Evolutionary conservation across 2,329 filamentous ascomycete species (phyloP).

Genomic region (Ilyonectria mors-panacis): DNA sequence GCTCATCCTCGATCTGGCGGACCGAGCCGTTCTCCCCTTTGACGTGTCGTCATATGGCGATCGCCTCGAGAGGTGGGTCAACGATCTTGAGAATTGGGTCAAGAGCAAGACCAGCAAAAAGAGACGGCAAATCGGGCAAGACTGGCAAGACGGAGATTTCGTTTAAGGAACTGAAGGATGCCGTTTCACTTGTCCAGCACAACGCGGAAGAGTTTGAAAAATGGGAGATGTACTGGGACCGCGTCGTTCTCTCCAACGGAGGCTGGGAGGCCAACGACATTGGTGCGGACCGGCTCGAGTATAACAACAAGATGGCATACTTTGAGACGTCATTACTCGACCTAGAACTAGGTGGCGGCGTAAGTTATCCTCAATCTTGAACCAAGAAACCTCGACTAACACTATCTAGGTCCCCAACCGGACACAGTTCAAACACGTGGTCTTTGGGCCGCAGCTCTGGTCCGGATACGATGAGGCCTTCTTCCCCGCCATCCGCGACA

Average conservation of each 20-base stretch:
- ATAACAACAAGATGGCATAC: constrained; percentile 83
- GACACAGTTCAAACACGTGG: constrained; percentile 92
- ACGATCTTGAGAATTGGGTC: constrained; percentile 76
- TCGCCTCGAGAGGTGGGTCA: constrained; percentile 75
- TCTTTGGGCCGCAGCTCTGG: constrained; percentile 89
- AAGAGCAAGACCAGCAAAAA: constrained; percentile 63
- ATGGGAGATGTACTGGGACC: constrained; percentile 86
- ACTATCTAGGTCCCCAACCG: constrained; percentile 79
- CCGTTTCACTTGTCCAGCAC: constrained; percentile 71
- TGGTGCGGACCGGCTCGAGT: constrained; percentile 76
- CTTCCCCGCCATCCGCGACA: constrained; percentile 85
- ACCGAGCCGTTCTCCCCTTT: constrained; percentile 86
- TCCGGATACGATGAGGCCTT: constrained; percentile 59
- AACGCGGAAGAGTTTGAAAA: constrained; percentile 73
- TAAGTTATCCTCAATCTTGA: constrained; percentile 64
- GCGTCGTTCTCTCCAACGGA: constrained; percentile 76
- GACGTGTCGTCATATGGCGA: constrained; percentile 82
- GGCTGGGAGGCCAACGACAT: constrained; percentile 83
- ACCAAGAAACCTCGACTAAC: constrained; percentile 32
- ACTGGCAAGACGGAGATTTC: constrained; percentile 38
- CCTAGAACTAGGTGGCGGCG: constrained; percentile 77
- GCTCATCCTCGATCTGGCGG: constrained; percentile 87
- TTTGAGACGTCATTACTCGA: constrained; percentile 92
- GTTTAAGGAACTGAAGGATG: constrained; percentile 62
- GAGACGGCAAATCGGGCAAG: constrained; percentile 44